These are phyloP conservation scores for Teunomyces pallodes DNA, from an alignment of 805 yeast genomes.

Conservation along the genomic window DNA sequence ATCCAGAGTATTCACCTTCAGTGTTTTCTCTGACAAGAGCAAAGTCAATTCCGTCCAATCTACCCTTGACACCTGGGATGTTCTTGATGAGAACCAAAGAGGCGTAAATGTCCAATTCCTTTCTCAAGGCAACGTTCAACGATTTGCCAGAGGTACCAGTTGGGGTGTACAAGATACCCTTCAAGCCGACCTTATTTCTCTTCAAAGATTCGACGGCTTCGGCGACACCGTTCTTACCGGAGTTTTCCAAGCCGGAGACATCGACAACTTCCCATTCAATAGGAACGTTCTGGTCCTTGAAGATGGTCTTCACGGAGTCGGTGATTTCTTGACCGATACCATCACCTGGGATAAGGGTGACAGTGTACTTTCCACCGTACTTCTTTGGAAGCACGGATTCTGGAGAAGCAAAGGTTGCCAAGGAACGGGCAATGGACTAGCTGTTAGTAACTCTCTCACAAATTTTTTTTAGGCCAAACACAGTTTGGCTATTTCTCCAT, in stretches of 20 bases:
- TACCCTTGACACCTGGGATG: conserved; percentile 90
- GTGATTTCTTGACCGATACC: conserved; percentile 97
- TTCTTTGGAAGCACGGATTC: conserved; percentile 76
- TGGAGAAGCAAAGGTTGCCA: conserved; percentile 60
- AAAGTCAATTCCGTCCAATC: conserved; percentile 84
- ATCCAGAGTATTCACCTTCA: conserved; percentile 98
- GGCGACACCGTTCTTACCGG: conserved; percentile 63
- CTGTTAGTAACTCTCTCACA: conserved; percentile 22
- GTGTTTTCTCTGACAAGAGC: conserved; percentile 98
- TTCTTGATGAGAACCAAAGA: conserved; percentile 91
- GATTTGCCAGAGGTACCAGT: conserved; percentile 75
- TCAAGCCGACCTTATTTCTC: conserved; percentile 95
- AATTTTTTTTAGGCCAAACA: not conserved
- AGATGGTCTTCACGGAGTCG: conserved; percentile 87
- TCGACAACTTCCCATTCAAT: conserved; percentile 80
- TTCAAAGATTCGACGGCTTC: conserved; percentile 88
- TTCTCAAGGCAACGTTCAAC: conserved; percentile 93
- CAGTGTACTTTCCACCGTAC: conserved; percentile 92
- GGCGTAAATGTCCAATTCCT: conserved; percentile 93
- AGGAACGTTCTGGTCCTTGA: conserved; percentile 84
- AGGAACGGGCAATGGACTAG: conserved; percentile 36
- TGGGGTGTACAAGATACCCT: conserved; percentile 94
- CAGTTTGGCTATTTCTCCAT: not conserved
- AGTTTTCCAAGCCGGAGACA: conserved; percentile 46
- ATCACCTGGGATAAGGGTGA: conserved; percentile 95